Evolutionary conservation across 768 basidiomycete genomes (phyloP).

Genomic region (Mycena alexandri): DNA sequence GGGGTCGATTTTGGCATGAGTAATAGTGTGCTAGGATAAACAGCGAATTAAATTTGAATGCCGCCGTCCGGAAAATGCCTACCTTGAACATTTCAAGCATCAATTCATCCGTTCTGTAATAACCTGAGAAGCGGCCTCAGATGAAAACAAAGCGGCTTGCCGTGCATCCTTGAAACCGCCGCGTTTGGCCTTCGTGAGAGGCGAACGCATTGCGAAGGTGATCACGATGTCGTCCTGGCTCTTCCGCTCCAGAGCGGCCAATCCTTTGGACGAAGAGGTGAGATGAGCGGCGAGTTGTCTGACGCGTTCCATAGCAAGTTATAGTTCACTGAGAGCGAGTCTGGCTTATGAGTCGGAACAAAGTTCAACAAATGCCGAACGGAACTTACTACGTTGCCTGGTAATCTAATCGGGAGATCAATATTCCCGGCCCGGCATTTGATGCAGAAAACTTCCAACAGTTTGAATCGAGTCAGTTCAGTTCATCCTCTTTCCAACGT

Average conservation of each 20-base stretch:
- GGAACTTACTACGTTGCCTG: too few relatives aligned
- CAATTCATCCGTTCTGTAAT: conserved; percentile 77
- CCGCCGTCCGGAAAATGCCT: not conserved
- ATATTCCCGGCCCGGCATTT: too few relatives aligned
- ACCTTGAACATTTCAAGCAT: conserved; percentile 88
- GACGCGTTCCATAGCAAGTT: conserved; percentile 67
- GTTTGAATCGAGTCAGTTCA: conserved; percentile 13
- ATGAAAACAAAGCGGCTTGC: not conserved
- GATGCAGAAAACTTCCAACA: not conserved
- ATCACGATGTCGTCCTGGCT: conserved; percentile 84
- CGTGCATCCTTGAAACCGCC: conserved; percentile 63
- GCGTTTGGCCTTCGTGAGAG: conserved; percentile 81
- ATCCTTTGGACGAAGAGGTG: conserved; percentile 55
- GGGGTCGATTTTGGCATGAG: conserved; percentile 71
- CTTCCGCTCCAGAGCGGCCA: conserved; percentile 67
- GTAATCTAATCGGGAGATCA: too few relatives aligned
- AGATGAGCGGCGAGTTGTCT: conserved; percentile 76
- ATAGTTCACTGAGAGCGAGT: not conserved
- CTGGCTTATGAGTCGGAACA: not conserved
- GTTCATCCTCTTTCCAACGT: not conserved
- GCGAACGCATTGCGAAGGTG: conserved; percentile 83
- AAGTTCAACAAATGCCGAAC: not conserved
- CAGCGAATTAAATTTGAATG: not conserved
- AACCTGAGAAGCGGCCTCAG: conserved; percentile 41
- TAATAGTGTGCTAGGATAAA: conserved; percentile 24